Base-by-base conservation (phyloP, 495 filamentous ascomycete genomes). In the Physcia stellaris region DNA sequence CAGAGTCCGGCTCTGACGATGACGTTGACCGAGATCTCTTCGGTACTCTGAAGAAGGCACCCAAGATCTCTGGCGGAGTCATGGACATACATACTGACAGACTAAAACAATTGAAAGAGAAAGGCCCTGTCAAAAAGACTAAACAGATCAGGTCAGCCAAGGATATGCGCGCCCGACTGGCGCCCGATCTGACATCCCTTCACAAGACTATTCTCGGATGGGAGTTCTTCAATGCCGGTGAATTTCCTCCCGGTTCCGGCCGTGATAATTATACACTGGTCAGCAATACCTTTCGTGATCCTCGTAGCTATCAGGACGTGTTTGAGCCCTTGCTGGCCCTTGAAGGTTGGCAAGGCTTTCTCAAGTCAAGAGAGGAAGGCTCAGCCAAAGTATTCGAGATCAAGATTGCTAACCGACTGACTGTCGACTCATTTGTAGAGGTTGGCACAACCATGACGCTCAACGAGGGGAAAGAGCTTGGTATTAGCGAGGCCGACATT, bases 311-410 rank as follows among this genome's bases (percentile, higher is more conserved):
- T 52, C 83, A 93, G 58, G 66, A 71, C 35, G 88, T 84, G 0
- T 98, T 96, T 63, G 75, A 86, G 40, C 92, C 90, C 9, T 65
- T 98, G 26, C 69, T 98, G 23, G 75, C 92, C 32, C 77, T 94
- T 33, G 90, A 98, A 57, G 88, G 86, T 34, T 98, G 90, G 90
- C 83, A 93, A 55, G 79, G 83, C 1, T 90, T 98, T 49, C 75
- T 93, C 23, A 83, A 83, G 32, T 74, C 80, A 2, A 85, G 83
- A 51, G 86, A 98, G 50, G 92, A 98, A 57, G 72, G 73, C 11
- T 76, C 64, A 18, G 78, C 76, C 50, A 83, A 77, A 41, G 66
- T 79, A 0, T 83, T 90, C 43, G 83, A 86, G 36, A 71, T 95
- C 50, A 92, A 85, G 39, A 62, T 96, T 9, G 70, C 80, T 32